Evolutionary conservation across 2,329 filamentous ascomycete species (phyloP), one percentile per base, ranked within the genome.

Genomic region (Xylaria sp.): DNA sequence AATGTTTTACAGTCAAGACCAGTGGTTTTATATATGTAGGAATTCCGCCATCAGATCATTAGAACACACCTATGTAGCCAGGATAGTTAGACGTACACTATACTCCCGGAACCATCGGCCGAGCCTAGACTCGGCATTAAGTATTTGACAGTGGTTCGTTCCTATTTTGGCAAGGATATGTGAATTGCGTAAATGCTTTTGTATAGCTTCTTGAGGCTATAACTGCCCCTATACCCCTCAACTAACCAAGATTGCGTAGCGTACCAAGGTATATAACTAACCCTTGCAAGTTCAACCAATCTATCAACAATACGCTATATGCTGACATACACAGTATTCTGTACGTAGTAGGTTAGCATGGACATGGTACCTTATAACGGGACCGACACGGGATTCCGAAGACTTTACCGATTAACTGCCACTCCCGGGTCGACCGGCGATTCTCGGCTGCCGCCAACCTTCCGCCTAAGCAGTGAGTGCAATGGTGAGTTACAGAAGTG

Each of bases 21-120:
- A n/a, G 13, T 46, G 9, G 9, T 25, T 56, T 63, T 63, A 63
- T 63, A 63, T 32, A 28, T 32, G 12, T 34, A 32, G 39, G 45
- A 30, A 15, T 9, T n/a, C n/a, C 18, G 25, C 3, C 18, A 30
- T n/a, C 12, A 48, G 12, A 45, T 58, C 3, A 30, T 20, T 39
- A 23, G n/a, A 45, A 15, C 15, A 20, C 4, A 10, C 1, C 9
- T 30, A 23, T 23, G 8, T 13, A 13, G 15, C 56, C 20, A 32
- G 56, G 25, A 41, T 58, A 4, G 18, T 23, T 45, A 28, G 6
- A 23, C 23, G 9, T 23, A 20, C n/a, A 43, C 41, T 28, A 36
- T 15, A 15, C 28, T 45, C 18, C 39, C 39, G 56, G 15, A 45
- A 50, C 25, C 15, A 50, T n/a, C 56, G 39, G 36, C 25, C 18